Evolutionary conservation across 129 eudicot genomes (phyloP), one percentile per base, ranked within the genome.

Genomic region (Chrysanthemum makinoi): DNA sequence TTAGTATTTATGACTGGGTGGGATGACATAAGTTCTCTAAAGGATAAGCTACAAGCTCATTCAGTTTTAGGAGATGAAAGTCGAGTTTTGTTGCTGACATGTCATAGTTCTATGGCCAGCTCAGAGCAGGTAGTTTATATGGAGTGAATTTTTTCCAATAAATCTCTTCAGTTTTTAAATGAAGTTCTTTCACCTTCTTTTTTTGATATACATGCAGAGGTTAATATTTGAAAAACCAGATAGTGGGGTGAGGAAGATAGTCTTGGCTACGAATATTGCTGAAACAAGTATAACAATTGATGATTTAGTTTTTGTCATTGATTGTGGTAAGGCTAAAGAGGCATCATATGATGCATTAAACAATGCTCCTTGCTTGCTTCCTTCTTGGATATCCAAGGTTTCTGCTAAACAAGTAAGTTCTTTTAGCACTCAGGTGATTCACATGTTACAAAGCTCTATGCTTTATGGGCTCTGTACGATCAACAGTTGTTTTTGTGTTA

Each of bases 281-380:
- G 96, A 91, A 79, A 91, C 96, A 48, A 91, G 97, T 82, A 91
- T 91, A 72, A 91, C 97, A 14, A 91, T 91, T 72, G 90, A 91
- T 62, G 96, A 91, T 57, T 86, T 88, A 68, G 96, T 91, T 49
- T 91, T 84, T 57, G 96, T 91, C 52, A 80, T 91, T 59, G 97
- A 91, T 72, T 91, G 97, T 80, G 97, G 97, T 17, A 91, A 91
- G 83, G 97, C 93, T 65, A 91, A 91, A 77, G 97, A 91, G 91
- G 69, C 97, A 62, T 88, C 97, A 22, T 91, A 91, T 68, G 97
- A 91, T 75, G 96, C 94, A 20, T 81, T 91, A 24, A 91, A 91
- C 67, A 91, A 91, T 68, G 84, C 94, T 69, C 94, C 98, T 70
- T 88, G 98, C 50, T 72, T 91, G 80, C 91, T 91, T 82, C 97